phyloP scores from a whole-genome alignment of 2,329 filamentous ascomycete species.

The Colletotrichum graminicola region DNA sequence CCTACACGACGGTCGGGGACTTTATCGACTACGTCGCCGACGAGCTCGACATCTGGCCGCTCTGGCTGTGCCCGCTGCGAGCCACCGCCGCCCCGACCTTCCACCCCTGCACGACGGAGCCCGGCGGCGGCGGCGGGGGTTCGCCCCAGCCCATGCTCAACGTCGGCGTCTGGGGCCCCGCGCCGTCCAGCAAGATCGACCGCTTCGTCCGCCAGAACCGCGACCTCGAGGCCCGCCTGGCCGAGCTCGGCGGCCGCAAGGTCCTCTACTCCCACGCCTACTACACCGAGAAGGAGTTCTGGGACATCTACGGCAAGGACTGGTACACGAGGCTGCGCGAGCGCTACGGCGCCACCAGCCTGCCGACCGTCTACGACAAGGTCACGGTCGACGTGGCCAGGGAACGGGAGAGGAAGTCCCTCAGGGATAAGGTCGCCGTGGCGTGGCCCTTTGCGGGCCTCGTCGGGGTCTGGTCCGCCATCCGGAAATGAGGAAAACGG shows the following conservation, averaged over 20 bases:
- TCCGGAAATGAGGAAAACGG: conserved; percentile 21
- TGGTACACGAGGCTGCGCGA: conserved; percentile 70
- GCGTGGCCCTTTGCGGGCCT: conserved; percentile 40
- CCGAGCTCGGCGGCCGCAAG: conserved; percentile 73
- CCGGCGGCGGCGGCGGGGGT: background rate
- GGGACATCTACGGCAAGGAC: conserved; percentile 70
- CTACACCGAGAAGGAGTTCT: conserved; percentile 77
- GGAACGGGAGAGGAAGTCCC: conserved; percentile 17
- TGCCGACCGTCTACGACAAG: conserved; percentile 77
- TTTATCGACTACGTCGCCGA: conserved; percentile 63
- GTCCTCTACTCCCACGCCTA: conserved; percentile 79
- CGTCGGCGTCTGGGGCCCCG: conserved; percentile 71
- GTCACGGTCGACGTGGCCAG: conserved; percentile 60
- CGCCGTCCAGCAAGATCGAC: conserved; percentile 53
- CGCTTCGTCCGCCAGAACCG: conserved; percentile 68
- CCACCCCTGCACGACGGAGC: conserved; percentile 34
- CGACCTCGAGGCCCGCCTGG: conserved; percentile 69
- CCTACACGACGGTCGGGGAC: conserved; percentile 56
- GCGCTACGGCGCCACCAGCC: conserved; percentile 68
- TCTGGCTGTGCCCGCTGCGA: conserved; percentile 68
- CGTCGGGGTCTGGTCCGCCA: conserved; percentile 39
- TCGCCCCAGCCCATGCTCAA: conserved; percentile 57
- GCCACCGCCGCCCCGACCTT: conserved; percentile 51
- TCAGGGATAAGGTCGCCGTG: conserved; percentile 32
- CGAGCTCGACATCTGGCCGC: conserved; percentile 62